These are phyloP conservation scores for Ligustrum vulgare DNA, from an alignment of 257 asterid genomes.

Conservation along the genomic window DNA sequence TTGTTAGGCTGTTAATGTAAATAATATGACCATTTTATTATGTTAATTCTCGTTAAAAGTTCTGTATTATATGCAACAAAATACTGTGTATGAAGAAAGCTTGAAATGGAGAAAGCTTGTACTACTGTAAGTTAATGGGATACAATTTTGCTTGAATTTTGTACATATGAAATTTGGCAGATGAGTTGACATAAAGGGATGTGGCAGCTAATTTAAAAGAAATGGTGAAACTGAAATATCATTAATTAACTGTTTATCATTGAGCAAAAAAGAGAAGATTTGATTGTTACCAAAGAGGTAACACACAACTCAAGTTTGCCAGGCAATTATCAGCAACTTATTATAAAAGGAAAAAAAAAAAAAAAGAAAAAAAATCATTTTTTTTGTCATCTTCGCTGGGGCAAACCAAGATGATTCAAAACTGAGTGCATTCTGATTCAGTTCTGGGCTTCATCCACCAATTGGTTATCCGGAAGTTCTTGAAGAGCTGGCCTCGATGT, in stretches of 20 bases:
- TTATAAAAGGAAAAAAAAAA: not conserved
- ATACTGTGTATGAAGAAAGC: not conserved
- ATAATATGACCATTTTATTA: not conserved
- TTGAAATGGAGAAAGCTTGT: not conserved
- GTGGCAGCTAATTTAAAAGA: too few relatives aligned
- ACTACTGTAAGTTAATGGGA: not conserved
- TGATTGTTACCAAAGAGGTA: constrained; percentile 19
- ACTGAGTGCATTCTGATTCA: constrained; percentile 21
- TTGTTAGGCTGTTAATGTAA: not conserved
- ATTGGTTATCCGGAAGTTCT: constrained; percentile 36
- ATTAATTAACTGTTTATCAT: not conserved
- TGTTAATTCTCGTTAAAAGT: not conserved
- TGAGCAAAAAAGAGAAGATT: not conserved
- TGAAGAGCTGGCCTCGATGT: constrained; percentile 51
- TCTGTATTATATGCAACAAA: not conserved
- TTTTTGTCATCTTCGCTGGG: not conserved
- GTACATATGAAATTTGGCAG: too few relatives aligned
- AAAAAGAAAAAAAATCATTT: not conserved
- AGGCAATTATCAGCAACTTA: not conserved
- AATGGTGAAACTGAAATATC: not conserved
- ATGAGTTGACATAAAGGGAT: too few relatives aligned
- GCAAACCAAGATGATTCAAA: constrained; percentile 33
- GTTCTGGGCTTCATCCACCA: constrained; percentile 20
- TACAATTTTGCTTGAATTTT: too few relatives aligned
- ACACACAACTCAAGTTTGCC: not conserved